Conservation (phyloP, 495 filamentous ascomycete genomes). For the Aspergillus steynii region DNA sequence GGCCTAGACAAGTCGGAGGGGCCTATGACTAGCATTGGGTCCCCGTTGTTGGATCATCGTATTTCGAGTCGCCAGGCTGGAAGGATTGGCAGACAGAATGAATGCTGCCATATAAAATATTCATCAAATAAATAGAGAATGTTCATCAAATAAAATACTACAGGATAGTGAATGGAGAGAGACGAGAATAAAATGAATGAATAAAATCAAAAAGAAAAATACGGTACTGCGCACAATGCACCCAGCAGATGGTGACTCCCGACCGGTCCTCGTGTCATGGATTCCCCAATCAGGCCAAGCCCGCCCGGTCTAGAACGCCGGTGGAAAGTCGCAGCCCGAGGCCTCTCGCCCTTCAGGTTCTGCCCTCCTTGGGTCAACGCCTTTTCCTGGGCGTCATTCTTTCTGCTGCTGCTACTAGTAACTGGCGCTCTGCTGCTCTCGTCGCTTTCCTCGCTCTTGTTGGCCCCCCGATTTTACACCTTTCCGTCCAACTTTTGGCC, state of each 20-base stretch:
- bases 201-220: neutral
- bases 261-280: constrained; percentile 26
- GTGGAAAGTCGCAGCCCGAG: constrained; percentile 26
- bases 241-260: constrained; percentile 8
- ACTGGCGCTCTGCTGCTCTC: neutral
- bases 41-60: neutral
- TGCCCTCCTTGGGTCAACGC: constrained; percentile 14
- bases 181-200: neutral
- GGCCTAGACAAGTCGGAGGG: constrained; percentile 25
- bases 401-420: neutral
- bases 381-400: constrained; percentile 18
- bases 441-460: neutral
- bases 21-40: constrained; percentile 5
- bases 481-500: constrained; percentile 3
- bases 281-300: constrained; percentile 25
- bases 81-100: too few species aligned
- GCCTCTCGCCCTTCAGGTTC: constrained; percentile 12
- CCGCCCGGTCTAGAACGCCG: constrained; percentile 27
- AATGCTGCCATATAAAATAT: neutral
- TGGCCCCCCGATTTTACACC: constrained; percentile 11
- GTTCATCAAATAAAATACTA: neutral
- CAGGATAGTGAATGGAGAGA: neutral
- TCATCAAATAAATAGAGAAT: neutral
- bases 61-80: too few species aligned
- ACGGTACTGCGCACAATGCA: constrained; percentile 3